phyloP scores from a whole-genome alignment of 176 grass and related monocot genomes.

The Hsuehochloa calcarea region DNA sequence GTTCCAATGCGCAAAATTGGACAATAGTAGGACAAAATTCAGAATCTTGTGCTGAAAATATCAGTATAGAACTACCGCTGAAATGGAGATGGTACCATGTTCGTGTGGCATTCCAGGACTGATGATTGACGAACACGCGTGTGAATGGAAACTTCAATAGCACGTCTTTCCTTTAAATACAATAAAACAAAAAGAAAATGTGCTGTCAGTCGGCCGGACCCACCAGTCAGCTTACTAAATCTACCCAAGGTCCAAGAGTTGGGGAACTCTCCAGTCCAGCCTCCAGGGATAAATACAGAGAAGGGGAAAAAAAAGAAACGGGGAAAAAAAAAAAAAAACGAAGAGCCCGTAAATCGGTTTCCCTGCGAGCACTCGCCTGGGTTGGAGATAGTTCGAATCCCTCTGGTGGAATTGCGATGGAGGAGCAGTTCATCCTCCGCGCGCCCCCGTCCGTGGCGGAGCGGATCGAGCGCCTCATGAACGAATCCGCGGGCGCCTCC shows the following conservation, averaged over 20 bases:
- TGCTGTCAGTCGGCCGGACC: background rate
- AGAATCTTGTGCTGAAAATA: background rate
- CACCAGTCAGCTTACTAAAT: background rate
- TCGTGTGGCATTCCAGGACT: background rate
- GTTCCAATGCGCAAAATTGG: background rate
- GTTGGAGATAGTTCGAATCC: background rate
- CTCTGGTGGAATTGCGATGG: constrained; percentile 41
- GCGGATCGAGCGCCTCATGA: constrained; percentile 75
- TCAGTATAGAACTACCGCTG: background rate
- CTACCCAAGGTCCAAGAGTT: background rate
- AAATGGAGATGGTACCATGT: background rate
- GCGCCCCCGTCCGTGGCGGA: constrained; percentile 74
- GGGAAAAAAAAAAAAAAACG: background rate
- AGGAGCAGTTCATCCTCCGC: constrained; percentile 91
- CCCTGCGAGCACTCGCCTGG: background rate
- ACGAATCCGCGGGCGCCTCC: constrained; percentile 52
- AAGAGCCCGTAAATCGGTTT: no score
- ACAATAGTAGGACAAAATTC: background rate
- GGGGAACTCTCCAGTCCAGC: background rate
- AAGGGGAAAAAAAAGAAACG: background rate
- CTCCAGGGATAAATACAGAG: background rate
- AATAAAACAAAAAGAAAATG: background rate
- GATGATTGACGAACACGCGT: no score
- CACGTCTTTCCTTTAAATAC: no score
- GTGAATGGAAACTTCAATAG: no score